phyloP scores from a whole-genome alignment of 1,139 yeast genomes.

The Geotrichum histeridarum region DNA sequence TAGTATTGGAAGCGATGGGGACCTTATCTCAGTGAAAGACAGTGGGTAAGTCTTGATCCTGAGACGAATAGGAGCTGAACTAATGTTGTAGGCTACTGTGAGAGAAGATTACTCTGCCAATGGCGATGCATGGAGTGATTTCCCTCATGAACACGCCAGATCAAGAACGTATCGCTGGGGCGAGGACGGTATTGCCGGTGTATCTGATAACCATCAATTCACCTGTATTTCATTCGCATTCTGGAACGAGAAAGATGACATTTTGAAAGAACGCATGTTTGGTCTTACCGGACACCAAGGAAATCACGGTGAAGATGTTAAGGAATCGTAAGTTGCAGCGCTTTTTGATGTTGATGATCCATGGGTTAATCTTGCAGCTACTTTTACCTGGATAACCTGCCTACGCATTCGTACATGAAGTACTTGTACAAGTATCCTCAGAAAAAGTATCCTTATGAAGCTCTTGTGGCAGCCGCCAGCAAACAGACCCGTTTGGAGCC shows the following conservation, averaged over 20 bases:
- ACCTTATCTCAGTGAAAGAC: conserved; percentile 83
- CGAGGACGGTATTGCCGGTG: conserved; percentile 93
- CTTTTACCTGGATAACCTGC: conserved; percentile 83
- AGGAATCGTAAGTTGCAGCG: conserved; percentile 46
- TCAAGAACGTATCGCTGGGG: conserved; percentile 92
- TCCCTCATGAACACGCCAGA: conserved; percentile 82
- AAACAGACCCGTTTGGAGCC: conserved; percentile 57
- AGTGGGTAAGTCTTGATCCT: conserved; percentile 51
- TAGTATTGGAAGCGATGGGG: conserved; percentile 88
- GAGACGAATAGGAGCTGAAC: neutral
- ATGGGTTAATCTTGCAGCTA: conserved; percentile 36
- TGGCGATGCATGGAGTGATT: conserved; percentile 92
- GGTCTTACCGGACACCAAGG: conserved; percentile 93
- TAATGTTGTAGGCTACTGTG: conserved; percentile 55
- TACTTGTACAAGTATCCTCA: conserved; percentile 91
- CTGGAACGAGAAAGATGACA: conserved; percentile 88
- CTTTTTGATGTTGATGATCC: too few species aligned
- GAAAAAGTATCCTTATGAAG: conserved; percentile 71
- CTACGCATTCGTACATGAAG: conserved; percentile 91
- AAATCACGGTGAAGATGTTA: conserved; percentile 94
- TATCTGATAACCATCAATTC: conserved; percentile 77
- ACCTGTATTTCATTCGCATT: conserved; percentile 74
- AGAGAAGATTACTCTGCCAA: conserved; percentile 79
- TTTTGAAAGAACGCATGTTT: conserved; percentile 80
- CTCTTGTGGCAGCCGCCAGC: conserved; percentile 65